Conservation (phyloP, 2,329 filamentous ascomycete species). For the Colletotrichum graminicola region DNA sequence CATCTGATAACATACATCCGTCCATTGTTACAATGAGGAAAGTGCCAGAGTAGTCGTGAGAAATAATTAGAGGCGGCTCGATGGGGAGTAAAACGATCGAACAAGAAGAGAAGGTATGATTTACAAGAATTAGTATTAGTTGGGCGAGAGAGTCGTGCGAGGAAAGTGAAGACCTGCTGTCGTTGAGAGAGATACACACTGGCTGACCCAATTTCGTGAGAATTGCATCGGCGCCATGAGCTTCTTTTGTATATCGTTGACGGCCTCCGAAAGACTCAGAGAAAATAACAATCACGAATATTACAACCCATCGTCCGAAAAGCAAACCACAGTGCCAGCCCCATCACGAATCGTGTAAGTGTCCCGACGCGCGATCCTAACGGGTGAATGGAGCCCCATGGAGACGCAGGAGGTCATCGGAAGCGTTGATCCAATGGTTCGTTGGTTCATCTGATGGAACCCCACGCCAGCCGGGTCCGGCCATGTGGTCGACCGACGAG, state of each 20-base stretch:
- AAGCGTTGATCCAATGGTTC: constrained; percentile 23
- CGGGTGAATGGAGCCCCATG: constrained; percentile 31
- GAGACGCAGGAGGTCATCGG: constrained; percentile 38
- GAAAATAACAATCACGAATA: constrained; percentile 14
- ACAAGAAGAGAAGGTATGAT: neutral
- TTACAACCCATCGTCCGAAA: constrained; percentile 10
- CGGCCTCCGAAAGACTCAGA: constrained; percentile 20
- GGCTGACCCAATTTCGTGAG: constrained; percentile 2
- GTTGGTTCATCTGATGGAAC: constrained; percentile 12
- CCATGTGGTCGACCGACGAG: constrained; percentile 31
- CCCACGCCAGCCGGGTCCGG: constrained; percentile 18
- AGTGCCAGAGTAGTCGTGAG: neutral
- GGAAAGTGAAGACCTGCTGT: neutral
- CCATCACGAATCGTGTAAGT: constrained; percentile 29
- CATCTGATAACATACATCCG: constrained; percentile 34
- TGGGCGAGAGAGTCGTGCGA: neutral
- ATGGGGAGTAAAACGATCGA: neutral
- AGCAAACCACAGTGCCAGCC: constrained; percentile 5
- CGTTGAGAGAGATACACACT: constrained; percentile 15
- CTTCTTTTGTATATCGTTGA: constrained; percentile 40
- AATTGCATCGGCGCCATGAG: constrained; percentile 13
- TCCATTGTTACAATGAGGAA: constrained; percentile 30
- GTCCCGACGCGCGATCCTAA: neutral
- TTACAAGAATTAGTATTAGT: constrained; percentile 6
- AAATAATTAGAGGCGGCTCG: neutral